Conservation (phyloP, 306 rosid species). For the Quercus aquifolioides region DNA sequence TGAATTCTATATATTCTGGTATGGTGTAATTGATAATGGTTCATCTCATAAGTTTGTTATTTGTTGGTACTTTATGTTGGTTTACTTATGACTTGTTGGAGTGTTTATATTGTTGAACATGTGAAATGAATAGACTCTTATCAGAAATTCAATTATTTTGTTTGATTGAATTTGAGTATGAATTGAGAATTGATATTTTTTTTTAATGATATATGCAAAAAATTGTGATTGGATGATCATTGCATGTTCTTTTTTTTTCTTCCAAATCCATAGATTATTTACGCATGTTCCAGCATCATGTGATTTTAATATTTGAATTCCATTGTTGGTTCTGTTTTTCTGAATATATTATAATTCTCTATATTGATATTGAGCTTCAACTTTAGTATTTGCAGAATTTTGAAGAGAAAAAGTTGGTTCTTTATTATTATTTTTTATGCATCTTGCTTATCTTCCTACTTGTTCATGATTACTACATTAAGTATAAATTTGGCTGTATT, state of each 20-base stretch:
- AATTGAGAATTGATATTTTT: conserved; percentile 17
- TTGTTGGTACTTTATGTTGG: not conserved
- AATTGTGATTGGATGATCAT: not conserved
- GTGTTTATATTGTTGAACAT: too few relatives aligned
- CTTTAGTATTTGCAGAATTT: not conserved
- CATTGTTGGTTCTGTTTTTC: not conserved
- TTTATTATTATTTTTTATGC: not conserved
- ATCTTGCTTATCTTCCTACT: too few relatives aligned
- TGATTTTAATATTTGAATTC: conserved; percentile 1
- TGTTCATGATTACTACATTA: not conserved
- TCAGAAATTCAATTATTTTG: conserved; percentile 11
- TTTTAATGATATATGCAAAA: not conserved
- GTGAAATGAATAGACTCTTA: not conserved
- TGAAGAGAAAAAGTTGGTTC: not conserved
- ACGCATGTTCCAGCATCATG: not conserved
- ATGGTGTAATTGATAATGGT: not conserved
- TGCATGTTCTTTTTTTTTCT: conserved; percentile 3
- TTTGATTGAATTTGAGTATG: not conserved
- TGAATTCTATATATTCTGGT: not conserved
- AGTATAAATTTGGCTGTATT: not conserved
- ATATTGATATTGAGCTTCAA: not conserved
- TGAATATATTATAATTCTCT: not conserved
- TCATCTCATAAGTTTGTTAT: not conserved
- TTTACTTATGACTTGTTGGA: not conserved
- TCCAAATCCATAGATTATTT: not conserved